Evolutionary conservation across 2,329 filamentous ascomycete species (phyloP).

Genomic region (Ophiobolus disseminans): DNA sequence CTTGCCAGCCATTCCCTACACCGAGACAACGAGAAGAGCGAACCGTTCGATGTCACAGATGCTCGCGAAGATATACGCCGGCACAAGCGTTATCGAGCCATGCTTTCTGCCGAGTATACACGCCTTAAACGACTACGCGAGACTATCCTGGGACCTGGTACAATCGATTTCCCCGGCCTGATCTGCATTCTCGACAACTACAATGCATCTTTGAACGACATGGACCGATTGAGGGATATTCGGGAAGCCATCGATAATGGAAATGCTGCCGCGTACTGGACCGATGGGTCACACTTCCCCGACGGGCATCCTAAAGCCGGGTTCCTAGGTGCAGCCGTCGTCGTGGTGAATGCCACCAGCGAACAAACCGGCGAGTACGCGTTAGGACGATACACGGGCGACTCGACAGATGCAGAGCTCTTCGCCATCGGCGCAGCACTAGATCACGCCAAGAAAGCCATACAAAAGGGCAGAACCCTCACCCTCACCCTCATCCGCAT

Average conservation of each 20-base stretch:
- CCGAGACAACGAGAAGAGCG: no score
- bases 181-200: background rate
- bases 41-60: no score
- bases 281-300: conserved; percentile 4
- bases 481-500: conserved; percentile 4
- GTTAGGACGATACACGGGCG: conserved; percentile 5
- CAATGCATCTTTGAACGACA: background rate
- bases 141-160: no score
- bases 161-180: no score
- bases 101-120: no score
- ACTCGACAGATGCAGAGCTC: conserved; percentile 7
- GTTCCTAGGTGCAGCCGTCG: conserved; percentile 10
- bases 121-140: no score
- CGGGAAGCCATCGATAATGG: background rate
- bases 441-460: background rate
- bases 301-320: background rate
- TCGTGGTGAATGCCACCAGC: background rate
- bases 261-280: conserved; percentile 1
- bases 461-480: background rate
- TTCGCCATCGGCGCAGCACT: conserved; percentile 15
- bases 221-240: background rate
- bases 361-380: background rate
- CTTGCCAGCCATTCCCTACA: no score
- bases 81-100: no score
- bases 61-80: no score